These are phyloP conservation scores for Zygoascus hellenicus DNA, from an alignment of 1,139 yeast species.

Conservation along the genomic window DNA sequence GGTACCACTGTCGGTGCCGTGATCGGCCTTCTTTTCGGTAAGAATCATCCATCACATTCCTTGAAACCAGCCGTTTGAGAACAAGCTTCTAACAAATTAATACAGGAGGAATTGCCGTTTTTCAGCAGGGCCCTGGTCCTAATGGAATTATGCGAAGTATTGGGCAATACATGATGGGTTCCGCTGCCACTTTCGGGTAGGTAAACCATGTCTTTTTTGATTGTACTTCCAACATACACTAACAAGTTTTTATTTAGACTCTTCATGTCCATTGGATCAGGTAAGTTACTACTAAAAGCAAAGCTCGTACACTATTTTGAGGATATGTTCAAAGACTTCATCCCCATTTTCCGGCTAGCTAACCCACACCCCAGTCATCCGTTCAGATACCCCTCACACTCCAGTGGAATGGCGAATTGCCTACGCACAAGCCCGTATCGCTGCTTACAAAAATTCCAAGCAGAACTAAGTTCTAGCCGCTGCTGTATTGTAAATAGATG, in stretches of 20 bases:
- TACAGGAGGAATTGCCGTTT: slow-evolving; percentile 67
- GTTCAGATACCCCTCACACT: slow-evolving; percentile 52
- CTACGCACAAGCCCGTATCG: slow-evolving; percentile 22
- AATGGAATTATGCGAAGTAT: slow-evolving; percentile 93
- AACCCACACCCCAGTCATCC: slow-evolving; percentile 46
- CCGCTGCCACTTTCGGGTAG: slow-evolving; percentile 88
- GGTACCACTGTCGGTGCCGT: slow-evolving; percentile 85
- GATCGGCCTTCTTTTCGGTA: slow-evolving; percentile 87
- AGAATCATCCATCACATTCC: slow-evolving; percentile 8
- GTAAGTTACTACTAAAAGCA: slow-evolving; percentile 11
- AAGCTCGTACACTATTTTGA: too few relatives aligned
- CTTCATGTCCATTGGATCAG: slow-evolving; percentile 83
- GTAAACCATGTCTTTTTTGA: slow-evolving; percentile 11
- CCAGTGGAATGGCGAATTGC: slow-evolving; percentile 32
- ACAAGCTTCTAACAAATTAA: background rate
- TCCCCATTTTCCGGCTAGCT: too few relatives aligned
- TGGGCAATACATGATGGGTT: slow-evolving; percentile 94
- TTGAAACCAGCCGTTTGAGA: background rate
- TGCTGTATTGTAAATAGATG: slow-evolving; percentile 5
- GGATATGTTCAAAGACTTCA: too few relatives aligned
- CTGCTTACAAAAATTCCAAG: background rate
- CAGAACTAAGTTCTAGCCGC: background rate
- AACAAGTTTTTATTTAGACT: slow-evolving; percentile 34
- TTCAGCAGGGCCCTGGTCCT: slow-evolving; percentile 97
- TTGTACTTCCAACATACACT: background rate